phyloP scores from a whole-genome alignment of 345 rosid genomes.

The Rhizophora apiculata region DNA sequence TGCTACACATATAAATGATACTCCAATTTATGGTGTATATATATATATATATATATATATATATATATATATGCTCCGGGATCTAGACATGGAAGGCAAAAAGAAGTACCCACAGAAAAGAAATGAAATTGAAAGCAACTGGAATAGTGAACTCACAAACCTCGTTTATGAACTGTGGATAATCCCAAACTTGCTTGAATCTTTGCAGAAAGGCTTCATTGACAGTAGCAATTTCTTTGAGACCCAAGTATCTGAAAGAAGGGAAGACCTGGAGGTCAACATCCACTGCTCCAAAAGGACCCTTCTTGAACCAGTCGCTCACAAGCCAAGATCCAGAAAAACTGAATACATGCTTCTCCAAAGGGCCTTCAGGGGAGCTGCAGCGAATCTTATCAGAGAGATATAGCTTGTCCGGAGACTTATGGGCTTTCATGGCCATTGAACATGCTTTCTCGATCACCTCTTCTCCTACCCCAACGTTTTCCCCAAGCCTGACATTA shows the following conservation, averaged over 20 bases:
- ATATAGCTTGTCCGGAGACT: slow-evolving; percentile 24
- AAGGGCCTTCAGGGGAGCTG: slow-evolving; percentile 14
- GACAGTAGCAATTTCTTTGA: slow-evolving; percentile 43
- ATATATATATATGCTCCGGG: no score
- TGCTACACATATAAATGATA: no score
- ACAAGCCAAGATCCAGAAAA: slow-evolving; percentile 50
- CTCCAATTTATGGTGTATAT: no score
- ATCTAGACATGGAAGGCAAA: no score
- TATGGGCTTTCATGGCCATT: slow-evolving; percentile 37
- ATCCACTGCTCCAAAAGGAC: slow-evolving; percentile 52
- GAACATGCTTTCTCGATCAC: slow-evolving; percentile 40
- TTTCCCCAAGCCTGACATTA: slow-evolving; percentile 17
- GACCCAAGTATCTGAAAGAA: slow-evolving; percentile 56
- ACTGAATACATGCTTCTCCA: slow-evolving; percentile 25
- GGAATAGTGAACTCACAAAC: slow-evolving; percentile 17
- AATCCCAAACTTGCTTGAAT: slow-evolving; percentile 24
- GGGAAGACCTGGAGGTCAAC: slow-evolving; percentile 43
- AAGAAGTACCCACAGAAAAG: no score
- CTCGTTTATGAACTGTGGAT: slow-evolving; percentile 32
- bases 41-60: no score
- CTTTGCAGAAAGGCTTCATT: slow-evolving; percentile 53
- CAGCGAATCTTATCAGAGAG: slow-evolving; percentile 18
- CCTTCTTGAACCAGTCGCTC: slow-evolving; percentile 32
- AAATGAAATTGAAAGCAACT: background rate
- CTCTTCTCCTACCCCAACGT: slow-evolving; percentile 31